Evolutionary conservation across 1,284 basidiomycete genomes (phyloP), one percentile per base, ranked within the genome.

Genomic region (Marasmius tenuissimus): DNA sequence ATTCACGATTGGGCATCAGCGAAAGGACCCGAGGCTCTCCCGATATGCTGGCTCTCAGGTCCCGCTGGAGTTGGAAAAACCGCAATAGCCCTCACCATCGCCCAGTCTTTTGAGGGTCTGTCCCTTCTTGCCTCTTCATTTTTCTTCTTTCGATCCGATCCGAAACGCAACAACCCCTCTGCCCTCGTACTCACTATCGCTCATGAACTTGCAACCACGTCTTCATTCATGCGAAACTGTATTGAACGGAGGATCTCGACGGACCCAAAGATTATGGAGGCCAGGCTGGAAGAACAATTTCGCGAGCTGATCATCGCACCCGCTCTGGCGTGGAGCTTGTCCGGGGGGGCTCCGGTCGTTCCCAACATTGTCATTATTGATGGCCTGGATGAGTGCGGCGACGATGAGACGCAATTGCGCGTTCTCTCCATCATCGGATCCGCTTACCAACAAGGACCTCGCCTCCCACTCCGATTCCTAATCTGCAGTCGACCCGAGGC

Each of bases 391-490:
- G 51, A 60, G 20, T 60, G 58, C 34, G 27, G 22, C 7, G 58
- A 54, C 7, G 14, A 10, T n/a, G 16, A 14, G 1, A 37, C n/a
- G 2, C 59, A 60, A 38, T 39, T 18, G 9, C 52, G 34, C 6
- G 38, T 60, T 34, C 27, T 60, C 11, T 54, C n/a, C 7, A 38
- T 54, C 34, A 38, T 54, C 9, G 4, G 5, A 12, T 35, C 22
- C 34, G 27, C 27, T 4, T 37, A 37, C 20, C 34, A 34, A 18
- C 37, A 54, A 11, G 2, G 8, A 1, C 11, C n/a, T 3, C 11
- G n/a, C n/a, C 5, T 68, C 0, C 70, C 70, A 1, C 60, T 73
- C 4, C 67, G 67, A 52, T 69, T 72, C 61, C 66, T 73, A 56
- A 66, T 73, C 27, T 63, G 66, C 8, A 67, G 67, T 34, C 63